Base-by-base conservation (phyloP, 75 land plant genomes). In the Sequoia sempervirens region DNA sequence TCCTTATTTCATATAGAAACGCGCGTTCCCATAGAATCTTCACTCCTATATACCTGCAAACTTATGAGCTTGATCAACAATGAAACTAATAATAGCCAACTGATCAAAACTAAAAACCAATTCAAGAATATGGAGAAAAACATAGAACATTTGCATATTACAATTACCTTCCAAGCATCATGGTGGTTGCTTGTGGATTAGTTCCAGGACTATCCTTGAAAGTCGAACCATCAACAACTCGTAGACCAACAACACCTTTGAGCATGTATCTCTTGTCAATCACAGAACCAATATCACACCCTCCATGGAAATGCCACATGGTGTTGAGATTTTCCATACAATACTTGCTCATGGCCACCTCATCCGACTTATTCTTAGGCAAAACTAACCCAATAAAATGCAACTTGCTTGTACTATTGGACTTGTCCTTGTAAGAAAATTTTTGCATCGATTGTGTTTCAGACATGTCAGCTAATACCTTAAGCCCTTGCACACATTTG, bases 401-500 rank as follows among this genome's bases (percentile, higher is more conserved):
- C 0, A 76, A 11, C 9, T 11, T 47, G 2, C 26, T 23, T 12
- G 73, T 0, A 6, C 37, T 12, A 10, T 32, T 70, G 36, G 73
- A 32, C 14, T 70, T 32, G 11, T 17, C 43, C 5, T 40, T 40
- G 10, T 20, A 76, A 0, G 47, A 47, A 76, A 40, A 43, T 2
- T 26, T 41, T 12, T 26, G 1, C 2, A 76, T 8, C 2, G 47
- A 43, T 7, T 14, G 9, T 41, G 79, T 76, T 9, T 43, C n/a
- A 15, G 9, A 43, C 0, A 93, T 41, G 46, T 64, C 81, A 69
- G 82, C 86, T 8, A 94, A 89, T 11, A 82, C 81, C 72, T 37
- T 75, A 9, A 92, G 70, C 18, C 96, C 96, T 0, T 90, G 83
- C 17, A 91, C 96, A 68, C 98, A 96, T 41, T 90, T 73, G 2